Conservation (phyloP, 208 protist species). For the Angomonas ambiguus region DNA sequence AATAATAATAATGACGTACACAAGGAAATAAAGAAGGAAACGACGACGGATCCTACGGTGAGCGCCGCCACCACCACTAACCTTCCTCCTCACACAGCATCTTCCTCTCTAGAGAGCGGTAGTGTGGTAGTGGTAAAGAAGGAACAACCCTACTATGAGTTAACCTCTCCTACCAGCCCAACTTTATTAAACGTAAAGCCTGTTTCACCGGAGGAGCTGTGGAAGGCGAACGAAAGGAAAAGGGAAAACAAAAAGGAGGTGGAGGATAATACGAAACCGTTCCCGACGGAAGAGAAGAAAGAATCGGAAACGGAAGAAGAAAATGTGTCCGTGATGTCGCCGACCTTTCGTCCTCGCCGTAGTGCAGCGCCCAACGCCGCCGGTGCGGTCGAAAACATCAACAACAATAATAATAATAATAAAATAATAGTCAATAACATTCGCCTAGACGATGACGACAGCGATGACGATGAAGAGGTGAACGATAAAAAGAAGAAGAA, state of each 20-base stretch:
- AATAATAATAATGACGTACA: no score
- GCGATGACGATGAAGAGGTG: constrained; percentile 9
- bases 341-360: constrained; percentile 57
- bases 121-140: no score
- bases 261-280: not conserved
- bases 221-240: not conserved
- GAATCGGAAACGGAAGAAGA: not conserved
- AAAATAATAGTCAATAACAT: no score
- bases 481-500: not conserved
- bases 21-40: not conserved
- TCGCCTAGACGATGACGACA: not conserved
- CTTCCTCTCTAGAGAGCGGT: no score
- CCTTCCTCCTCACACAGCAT: no score
- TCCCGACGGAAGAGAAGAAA: not conserved
- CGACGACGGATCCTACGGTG: not conserved
- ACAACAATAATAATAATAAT: constrained; percentile 8
- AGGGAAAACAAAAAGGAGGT: not conserved
- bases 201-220: not conserved
- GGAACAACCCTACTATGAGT: no score
- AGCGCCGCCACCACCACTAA: no score
- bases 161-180: not conserved
- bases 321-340: constrained; percentile 34
- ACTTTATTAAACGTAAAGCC: not conserved
- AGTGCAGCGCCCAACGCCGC: constrained; percentile 6
- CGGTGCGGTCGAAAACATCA: not conserved